Percentiles rank a stretch among this genome's conserved stretches.
phyloP scores from a whole-genome alignment of 768 basidiomycete genomes.

The Coprinopsis strossmayeri region DNA sequence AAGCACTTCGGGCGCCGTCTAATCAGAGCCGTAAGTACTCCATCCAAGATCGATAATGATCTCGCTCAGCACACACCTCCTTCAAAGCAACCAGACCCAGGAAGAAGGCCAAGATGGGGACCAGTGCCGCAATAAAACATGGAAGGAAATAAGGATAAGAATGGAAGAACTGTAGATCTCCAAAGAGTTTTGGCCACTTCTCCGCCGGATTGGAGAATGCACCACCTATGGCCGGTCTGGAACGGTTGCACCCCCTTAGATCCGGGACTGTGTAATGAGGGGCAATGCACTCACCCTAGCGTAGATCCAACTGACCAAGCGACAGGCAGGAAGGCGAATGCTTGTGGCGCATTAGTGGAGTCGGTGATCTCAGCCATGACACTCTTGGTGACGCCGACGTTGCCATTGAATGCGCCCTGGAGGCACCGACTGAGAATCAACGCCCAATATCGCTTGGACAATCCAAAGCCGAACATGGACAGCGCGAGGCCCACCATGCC shows the following conservation, averaged over 20 bases:
- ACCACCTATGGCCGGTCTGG: slow-evolving; percentile 56
- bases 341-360: slow-evolving; percentile 56
- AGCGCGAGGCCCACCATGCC: slow-evolving; percentile 26
- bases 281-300: slow-evolving; percentile 22
- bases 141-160: slow-evolving; percentile 54
- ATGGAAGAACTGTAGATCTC: slow-evolving; percentile 30
- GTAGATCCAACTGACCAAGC: slow-evolving; percentile 34
- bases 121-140: slow-evolving; percentile 51
- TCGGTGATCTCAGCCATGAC: slow-evolving; percentile 73
- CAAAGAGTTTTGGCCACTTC: slow-evolving; percentile 38
- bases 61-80: slow-evolving; percentile 27
- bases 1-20: not conserved
- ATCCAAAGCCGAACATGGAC: slow-evolving; percentile 27
- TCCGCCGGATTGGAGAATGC: slow-evolving; percentile 44
- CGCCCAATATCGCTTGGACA: slow-evolving; percentile 23
- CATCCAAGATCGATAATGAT: not conserved
- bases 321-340: slow-evolving; percentile 59
- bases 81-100: slow-evolving; percentile 39
- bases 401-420: slow-evolving; percentile 28
- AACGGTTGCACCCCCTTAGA: not conserved
- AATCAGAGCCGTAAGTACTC: not conserved
- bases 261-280: not conserved
- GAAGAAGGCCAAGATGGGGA: slow-evolving; percentile 41
- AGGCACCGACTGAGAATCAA: slow-evolving; percentile 18
- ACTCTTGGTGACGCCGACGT: slow-evolving; percentile 54